Base-by-base conservation (phyloP, 441 rosid species). In the Gossypium trilobum region DNA sequence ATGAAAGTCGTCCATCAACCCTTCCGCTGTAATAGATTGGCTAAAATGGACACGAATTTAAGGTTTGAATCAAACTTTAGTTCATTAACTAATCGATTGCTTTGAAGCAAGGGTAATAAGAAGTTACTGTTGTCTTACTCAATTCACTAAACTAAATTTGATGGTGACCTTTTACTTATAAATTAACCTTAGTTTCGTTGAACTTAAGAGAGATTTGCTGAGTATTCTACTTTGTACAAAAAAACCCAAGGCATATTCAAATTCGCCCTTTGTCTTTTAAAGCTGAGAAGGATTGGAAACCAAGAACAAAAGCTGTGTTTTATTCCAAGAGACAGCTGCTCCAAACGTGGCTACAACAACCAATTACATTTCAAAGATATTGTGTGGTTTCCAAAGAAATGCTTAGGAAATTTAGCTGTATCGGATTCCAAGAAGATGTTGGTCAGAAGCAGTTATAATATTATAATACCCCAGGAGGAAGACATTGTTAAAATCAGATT, bases 261-360 rank as follows among this genome's bases (percentile, higher is more conserved):
- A 44, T 13, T 44, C n/a, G n/a, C 13, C 50, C 50, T 31, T 31
- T 44, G 50, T 44, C 50, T 44, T 44, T 44, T 44, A 8, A 44
- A 44, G 50, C 3, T 8, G 14, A 44, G 50, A 44, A 44, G 13
- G n/a, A 10, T 10, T 11, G n/a, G 19, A 50, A 50, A 4, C 20
- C 44, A 17, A 0, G 2, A 46, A 74, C 9, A 52, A 57, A 67
- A 42, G 54, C 55, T 71, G 13, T 75, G 86, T 69, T 77, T 68
- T 79, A 77, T 71, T 67, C 51, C 42, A 62, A 72, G 68, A 75
- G 76, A 73, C 82, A 79, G 61, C 73, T 29, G 72, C 77, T 8
- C 65, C 8, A n/a, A 75, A 84, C 87, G 89, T 86, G 86, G 77
- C 75, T 68, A 69, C 87, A 77, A 82, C 84, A 33, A 63, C 31